Base-by-base conservation (phyloP, 73 alveolate species). In the Paramecium primaurelia region DNA sequence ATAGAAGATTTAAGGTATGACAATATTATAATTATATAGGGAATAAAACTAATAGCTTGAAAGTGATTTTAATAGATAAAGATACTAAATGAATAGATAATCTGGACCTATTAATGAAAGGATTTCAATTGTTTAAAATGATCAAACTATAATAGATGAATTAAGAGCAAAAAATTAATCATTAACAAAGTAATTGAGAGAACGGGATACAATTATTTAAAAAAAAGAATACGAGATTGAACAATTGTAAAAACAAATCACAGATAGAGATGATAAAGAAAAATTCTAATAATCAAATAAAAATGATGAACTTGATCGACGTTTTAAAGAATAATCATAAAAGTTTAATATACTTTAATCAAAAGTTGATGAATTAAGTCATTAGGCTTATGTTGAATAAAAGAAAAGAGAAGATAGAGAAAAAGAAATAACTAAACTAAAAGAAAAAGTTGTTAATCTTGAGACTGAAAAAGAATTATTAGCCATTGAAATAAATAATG, bases 381-480 rank as follows among this genome's bases (percentile, higher is more conserved):
- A 64, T 64, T 3, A 34, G 2, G 84, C 84, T 9, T 32, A 4
- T 28, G 84, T 64, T 28, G 84, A 64, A 26, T 11, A 34, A 64
- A 64, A 64, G 30, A 64, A 64, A 64, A 64, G 84, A 64, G 84
- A 64, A 14, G 84, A 64, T 26, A 64, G 84, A 64, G 84, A 64
- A 6, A 12, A 32, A 34, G 47, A 28, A 10, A 64, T 64, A 6
- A 5, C 10, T 0, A 64, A 26, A 12, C 16, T 64, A 28, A 64
- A 64, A 64, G 20, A 12, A 42, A 25, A 10, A 8, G 64, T 75
- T 59, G 2, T 10, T 8, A 20, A 18, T 14, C 3, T n/a, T 3
- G 20, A 75, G 37, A 10, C 2, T 4, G 5, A 11, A 30, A 10
- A 12, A 2, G 69, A 75, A n/a, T 12, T 75, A 22, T 4, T n/a